Evolutionary conservation across 2,329 filamentous ascomycete species (phyloP).

Genomic region (Penicillium sp.): DNA sequence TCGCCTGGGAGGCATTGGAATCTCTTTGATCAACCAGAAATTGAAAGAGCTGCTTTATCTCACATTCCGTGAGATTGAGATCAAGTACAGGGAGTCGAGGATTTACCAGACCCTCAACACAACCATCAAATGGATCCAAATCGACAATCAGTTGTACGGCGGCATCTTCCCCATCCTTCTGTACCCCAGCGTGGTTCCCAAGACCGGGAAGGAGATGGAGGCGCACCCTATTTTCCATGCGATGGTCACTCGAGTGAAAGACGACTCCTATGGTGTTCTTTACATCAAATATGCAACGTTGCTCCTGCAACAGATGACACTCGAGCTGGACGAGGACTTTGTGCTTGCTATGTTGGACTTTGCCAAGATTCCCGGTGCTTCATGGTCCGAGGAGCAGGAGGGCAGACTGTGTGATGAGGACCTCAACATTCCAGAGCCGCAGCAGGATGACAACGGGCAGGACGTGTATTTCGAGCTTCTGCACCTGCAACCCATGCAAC

Average conservation of each 20-base stretch:
- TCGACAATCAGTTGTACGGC: slow-evolving; percentile 97
- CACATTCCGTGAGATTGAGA: slow-evolving; percentile 82
- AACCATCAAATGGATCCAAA: slow-evolving; percentile 96
- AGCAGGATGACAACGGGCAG: slow-evolving; percentile 74
- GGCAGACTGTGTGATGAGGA: slow-evolving; percentile 84
- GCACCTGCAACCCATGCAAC: slow-evolving; percentile 96
- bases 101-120: slow-evolving; percentile 87
- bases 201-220: slow-evolving; percentile 93
- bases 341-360: slow-evolving; percentile 95
- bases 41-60: slow-evolving; percentile 88
- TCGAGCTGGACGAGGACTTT: slow-evolving; percentile 97
- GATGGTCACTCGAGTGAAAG: slow-evolving; percentile 90
- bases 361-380: slow-evolving; percentile 82
- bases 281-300: slow-evolving; percentile 98
- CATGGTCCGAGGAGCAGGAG: slow-evolving; percentile 77
- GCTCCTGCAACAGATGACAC: slow-evolving; percentile 92
- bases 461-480: slow-evolving; percentile 98
- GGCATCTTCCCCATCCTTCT: slow-evolving; percentile 96
- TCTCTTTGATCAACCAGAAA: slow-evolving; percentile 89
- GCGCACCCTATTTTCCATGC: slow-evolving; percentile 90
- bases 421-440: slow-evolving; percentile 87
- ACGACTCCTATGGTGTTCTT: slow-evolving; percentile 93
- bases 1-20: slow-evolving; percentile 80
- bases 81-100: slow-evolving; percentile 89
- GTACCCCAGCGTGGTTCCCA: slow-evolving; percentile 95